These are phyloP conservation scores for Cadophora sp. DNA, from an alignment of 2,329 filamentous ascomycete genomes.

Conservation along the genomic window DNA sequence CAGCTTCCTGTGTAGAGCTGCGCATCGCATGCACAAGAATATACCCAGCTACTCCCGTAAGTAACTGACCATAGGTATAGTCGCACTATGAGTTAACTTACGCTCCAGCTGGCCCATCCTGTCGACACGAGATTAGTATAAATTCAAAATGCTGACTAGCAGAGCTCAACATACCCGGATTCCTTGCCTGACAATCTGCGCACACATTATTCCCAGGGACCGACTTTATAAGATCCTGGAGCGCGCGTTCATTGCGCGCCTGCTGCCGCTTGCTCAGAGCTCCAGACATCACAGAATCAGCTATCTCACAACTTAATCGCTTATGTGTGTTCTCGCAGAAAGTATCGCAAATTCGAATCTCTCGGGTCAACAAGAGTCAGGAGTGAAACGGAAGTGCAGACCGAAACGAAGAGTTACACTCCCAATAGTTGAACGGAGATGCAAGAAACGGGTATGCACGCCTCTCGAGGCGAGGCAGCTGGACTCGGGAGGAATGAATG, in stretches of 20 bases:
- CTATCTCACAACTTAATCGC: background rate
- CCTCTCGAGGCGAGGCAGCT: background rate
- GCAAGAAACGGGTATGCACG: background rate
- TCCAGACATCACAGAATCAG: conserved; percentile 66
- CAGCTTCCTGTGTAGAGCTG: conserved; percentile 91
- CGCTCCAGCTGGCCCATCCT: conserved; percentile 48
- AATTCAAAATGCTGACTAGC: background rate
- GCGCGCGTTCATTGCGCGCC: conserved; percentile 90
- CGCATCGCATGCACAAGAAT: conserved; percentile 98
- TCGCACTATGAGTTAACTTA: conserved; percentile 33
- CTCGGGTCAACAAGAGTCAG: background rate
- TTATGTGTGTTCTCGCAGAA: background rate
- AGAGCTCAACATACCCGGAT: conserved; percentile 73
- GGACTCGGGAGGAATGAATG: background rate
- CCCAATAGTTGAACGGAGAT: background rate
- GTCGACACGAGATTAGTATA: conserved; percentile 26
- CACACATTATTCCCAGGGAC: conserved; percentile 91
- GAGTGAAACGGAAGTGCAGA: conserved; percentile 11
- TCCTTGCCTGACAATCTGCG: conserved; percentile 89
- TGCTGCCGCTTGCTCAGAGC: conserved; percentile 94
- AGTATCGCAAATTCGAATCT: background rate
- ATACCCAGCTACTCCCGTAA: conserved; percentile 75
- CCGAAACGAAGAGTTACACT: background rate
- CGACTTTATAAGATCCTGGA: conserved; percentile 87
- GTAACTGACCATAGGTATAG: conserved; percentile 17